Percentiles rank a stretch among this genome's conserved stretches.
These are phyloP conservation scores for Suhomyces anneliseae DNA, from an alignment of 1,139 yeast species.

Conservation along the genomic window DNA sequence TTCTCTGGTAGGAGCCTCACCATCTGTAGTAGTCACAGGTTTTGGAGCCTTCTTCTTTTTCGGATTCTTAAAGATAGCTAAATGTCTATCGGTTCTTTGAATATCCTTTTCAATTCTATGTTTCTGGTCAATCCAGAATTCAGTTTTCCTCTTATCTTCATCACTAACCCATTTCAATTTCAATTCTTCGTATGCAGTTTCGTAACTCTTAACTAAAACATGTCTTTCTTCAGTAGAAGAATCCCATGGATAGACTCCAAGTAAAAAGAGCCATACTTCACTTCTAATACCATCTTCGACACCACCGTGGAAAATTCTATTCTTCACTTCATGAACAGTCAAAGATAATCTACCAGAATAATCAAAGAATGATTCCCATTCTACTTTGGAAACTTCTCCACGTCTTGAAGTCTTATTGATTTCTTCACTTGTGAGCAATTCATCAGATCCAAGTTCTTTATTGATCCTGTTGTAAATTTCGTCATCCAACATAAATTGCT, in stretches of 20 bases:
- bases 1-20: constrained; percentile 14
- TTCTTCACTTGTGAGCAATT: constrained; percentile 59
- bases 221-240: constrained; percentile 69
- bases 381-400: constrained; percentile 63
- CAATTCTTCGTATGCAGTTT: constrained; percentile 62
- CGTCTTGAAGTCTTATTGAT: constrained; percentile 62
- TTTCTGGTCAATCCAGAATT: constrained; percentile 85
- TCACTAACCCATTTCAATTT: constrained; percentile 68
- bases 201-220: constrained; percentile 55
- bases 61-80: constrained; percentile 60
- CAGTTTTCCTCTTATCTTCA: constrained; percentile 57
- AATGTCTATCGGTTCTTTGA: constrained; percentile 82
- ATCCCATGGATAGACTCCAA: constrained; percentile 89
- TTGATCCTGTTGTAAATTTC: constrained; percentile 59
- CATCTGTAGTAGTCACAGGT: constrained; percentile 10
- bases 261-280: constrained; percentile 83
- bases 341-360: constrained; percentile 67
- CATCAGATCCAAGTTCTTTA: constrained; percentile 67
- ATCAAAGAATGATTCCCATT: constrained; percentile 88
- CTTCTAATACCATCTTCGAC: constrained; percentile 57
- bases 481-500: constrained; percentile 57
- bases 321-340: constrained; percentile 76
- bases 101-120: constrained; percentile 92
- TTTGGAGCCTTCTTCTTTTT: constrained; percentile 19
- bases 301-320: constrained; percentile 88